Conservation (phyloP, 805 yeast genomes). For the Spathaspora gorwiae region DNA sequence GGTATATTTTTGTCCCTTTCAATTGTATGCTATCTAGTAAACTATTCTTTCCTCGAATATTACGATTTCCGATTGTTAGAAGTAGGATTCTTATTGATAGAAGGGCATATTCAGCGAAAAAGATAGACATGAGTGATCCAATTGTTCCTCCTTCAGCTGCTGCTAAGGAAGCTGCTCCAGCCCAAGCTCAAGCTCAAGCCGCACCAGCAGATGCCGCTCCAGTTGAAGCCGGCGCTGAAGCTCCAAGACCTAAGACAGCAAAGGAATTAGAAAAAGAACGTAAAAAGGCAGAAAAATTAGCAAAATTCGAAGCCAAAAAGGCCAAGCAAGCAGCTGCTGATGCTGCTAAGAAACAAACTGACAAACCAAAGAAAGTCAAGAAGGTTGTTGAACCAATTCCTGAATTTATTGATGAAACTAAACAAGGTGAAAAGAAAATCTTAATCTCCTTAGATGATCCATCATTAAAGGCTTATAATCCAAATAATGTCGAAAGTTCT, state of each 20-base stretch:
- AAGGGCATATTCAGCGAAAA: not conserved
- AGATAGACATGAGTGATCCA: constrained; percentile 7
- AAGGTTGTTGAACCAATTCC: constrained; percentile 69
- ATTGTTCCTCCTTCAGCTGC: not conserved
- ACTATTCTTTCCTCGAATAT: constrained; percentile 10
- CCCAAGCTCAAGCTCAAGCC: not conserved
- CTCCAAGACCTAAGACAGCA: constrained; percentile 56
- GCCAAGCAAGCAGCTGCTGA: constrained; percentile 48
- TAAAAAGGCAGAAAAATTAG: constrained; percentile 82
- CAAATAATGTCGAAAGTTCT: constrained; percentile 87
- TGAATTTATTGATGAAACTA: constrained; percentile 80
- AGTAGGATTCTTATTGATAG: constrained; percentile 2
- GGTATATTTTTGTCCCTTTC: too few relatives aligned
- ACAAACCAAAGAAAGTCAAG: constrained; percentile 65
- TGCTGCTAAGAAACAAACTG: constrained; percentile 14
- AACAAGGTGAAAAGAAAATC: constrained; percentile 85
- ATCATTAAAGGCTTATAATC: constrained; percentile 89
- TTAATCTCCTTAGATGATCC: constrained; percentile 87
- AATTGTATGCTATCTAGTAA: constrained; percentile 14
- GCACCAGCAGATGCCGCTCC: constrained; percentile 3
- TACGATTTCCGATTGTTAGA: constrained; percentile 1
- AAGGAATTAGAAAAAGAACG: constrained; percentile 83
- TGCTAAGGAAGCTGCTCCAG: not conserved
- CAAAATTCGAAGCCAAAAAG: constrained; percentile 83
- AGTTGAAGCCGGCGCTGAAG: constrained; percentile 12